Base-by-base conservation (phyloP, 2,329 filamentous ascomycete species). In the Stagonosporopsis vannaccii region DNA sequence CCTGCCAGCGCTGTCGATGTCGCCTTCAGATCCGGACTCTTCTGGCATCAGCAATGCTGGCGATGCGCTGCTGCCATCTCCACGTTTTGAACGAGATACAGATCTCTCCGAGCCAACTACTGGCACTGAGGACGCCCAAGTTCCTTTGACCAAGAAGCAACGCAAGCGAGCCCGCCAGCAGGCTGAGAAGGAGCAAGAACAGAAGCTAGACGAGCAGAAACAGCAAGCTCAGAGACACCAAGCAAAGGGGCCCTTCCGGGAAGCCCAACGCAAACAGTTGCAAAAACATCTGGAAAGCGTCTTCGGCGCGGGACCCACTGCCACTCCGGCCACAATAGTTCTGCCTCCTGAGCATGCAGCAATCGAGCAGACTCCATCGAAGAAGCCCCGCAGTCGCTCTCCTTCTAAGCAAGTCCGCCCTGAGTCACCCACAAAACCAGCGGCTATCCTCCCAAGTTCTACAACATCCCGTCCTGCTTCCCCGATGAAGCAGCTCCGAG, bases 11-110 rank as follows among this genome's bases (percentile, higher is more conserved):
- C 28, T 69, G 15, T 62, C 61, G n/a, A 20, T 68, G 35, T 63
- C 61, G 41, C 63, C 69, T 26, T 55, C 66, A 19, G 65, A 70
- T 15, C 53, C 63, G 3, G 59, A 71, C 7, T 68, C 65, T 13
- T 68, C 65, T 12, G 71, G 69, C 52, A 74, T 66, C 1, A 80
- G 79, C 51, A 75, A 74, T 26, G 80, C 78, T 9, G 79, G 81
- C 55, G 79, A 80, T n/a, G 77, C 75, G 32, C 65, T 73, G 7
- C 28, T 63, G 36, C 65, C 66, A 1, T 64, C 65, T 7, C 64
- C 65, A 17, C 53, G 39, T 2, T 56, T 56, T 15, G 42, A 51
- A 4, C 36, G 25, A 9, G 51, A 52, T 22, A 36, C 35, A 7
- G 41, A 48, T 11, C 20, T 39, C 8, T n/a, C n/a, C 32, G 41